These are phyloP conservation scores for Murraya paniculata DNA, from an alignment of 345 rosid species.

Conservation along the genomic window DNA sequence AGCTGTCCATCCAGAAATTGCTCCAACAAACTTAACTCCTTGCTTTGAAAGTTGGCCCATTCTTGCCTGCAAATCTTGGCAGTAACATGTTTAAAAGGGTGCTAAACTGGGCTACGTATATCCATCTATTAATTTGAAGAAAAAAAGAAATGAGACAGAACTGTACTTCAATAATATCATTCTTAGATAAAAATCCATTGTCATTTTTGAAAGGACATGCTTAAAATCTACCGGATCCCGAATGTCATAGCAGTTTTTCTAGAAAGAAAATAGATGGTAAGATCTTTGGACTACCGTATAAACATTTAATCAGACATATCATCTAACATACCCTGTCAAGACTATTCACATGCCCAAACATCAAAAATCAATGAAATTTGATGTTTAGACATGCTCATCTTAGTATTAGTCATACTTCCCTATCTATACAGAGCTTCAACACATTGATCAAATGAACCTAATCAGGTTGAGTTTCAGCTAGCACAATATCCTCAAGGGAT, in stretches of 20 bases:
- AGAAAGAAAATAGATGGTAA: background rate
- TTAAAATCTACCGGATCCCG: background rate
- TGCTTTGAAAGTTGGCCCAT: constrained; percentile 65
- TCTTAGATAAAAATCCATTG: background rate
- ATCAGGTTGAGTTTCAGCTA: background rate
- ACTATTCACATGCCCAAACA: background rate
- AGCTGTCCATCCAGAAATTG: constrained; percentile 91
- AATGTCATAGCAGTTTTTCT: background rate
- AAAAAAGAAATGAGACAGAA: background rate
- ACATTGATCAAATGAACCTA: background rate
- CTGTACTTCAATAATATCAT: background rate
- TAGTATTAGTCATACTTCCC: background rate
- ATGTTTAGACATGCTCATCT: background rate
- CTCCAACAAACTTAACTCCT: constrained; percentile 62
- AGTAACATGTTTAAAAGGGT: constrained; percentile 21
- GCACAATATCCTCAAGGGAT: background rate
- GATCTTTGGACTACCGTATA: background rate
- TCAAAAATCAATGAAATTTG: background rate
- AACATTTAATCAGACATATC: background rate
- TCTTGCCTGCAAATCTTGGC: constrained; percentile 67
- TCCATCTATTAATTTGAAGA: background rate
- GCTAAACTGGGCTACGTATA: constrained; percentile 4
- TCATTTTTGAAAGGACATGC: background rate
- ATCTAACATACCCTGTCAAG: background rate
- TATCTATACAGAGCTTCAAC: background rate